Evolutionary conservation across 2,329 filamentous ascomycete genomes (phyloP), one percentile per base, ranked within the genome.

Genomic region (Domatiomyces globalis): DNA sequence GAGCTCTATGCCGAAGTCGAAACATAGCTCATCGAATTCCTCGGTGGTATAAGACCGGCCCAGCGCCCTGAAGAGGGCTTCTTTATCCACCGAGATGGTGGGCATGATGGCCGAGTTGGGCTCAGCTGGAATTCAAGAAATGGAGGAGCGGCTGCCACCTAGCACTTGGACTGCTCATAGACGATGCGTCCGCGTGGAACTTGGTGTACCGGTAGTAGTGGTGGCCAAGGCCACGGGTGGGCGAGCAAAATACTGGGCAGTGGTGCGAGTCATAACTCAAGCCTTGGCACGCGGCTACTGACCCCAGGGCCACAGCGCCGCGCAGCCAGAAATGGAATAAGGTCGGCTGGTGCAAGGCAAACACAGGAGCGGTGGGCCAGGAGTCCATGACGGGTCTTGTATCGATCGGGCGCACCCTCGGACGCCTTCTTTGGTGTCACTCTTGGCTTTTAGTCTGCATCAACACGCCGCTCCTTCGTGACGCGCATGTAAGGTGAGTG

Each of bases 51-150:
- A 90, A 60, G 92, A 83, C 71, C 83, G 83, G 65, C 88, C 90
- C 54, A 98, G 79, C 67, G 86, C 88, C 73, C 94, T 83, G 77
- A 85, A 96, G 66, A 98, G 86, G 66, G 84, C 87, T 64, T 88
- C 89, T 75, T 96, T 98, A 76, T 96, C 86, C 63, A 96, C 89
- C 62, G 84, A 78, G 63, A 98, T 95, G 67, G 92, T 98, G 72
- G 92, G 92, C 92, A 95, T 95, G 55, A 68, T 80, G 69, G 66
- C 60, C 63, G 53, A 39, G 8, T 2, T 33, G 29, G 29, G 33
- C 33, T 15, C 33, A 39, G 33, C 9, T 10, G 12, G 33, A 39
- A 39, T 15, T 39, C 33, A 39, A 15, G 12, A 15, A 15, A 15
- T 2, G 15, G 33, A 39, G 33, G 15, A 10, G 15, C 10, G 33